These are phyloP conservation scores for Skeletonema tropicum DNA, from an alignment of 108 stramenopile species.

Conservation along the genomic window DNA sequence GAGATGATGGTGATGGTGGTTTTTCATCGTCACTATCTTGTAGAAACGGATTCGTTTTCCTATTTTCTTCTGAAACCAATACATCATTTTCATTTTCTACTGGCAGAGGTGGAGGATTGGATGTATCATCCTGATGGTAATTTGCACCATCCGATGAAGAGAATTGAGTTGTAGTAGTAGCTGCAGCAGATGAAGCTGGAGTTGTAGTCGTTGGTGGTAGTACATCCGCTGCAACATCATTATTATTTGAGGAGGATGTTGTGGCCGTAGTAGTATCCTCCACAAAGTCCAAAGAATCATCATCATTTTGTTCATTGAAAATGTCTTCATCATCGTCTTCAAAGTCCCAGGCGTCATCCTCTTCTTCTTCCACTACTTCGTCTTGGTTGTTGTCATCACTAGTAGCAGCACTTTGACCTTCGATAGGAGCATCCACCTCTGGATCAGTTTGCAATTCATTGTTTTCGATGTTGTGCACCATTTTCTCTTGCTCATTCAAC, in stretches of 20 bases:
- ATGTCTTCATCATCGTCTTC: constrained; percentile 16
- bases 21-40: not conserved
- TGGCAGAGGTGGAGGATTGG: not conserved
- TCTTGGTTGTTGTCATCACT: not conserved
- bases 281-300: too few relatives aligned
- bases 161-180: too few relatives aligned
- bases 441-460: not conserved
- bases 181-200: too few relatives aligned
- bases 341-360: constrained; percentile 1
- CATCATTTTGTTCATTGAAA: not conserved
- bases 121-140: not conserved
- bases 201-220: too few relatives aligned
- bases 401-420: not conserved
- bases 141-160: not conserved
- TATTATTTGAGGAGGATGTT: too few relatives aligned
- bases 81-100: not conserved
- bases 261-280: too few relatives aligned
- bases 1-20: too few relatives aligned
- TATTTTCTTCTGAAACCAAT: not conserved
- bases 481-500: not conserved
- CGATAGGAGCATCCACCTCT: not conserved
- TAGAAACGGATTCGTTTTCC: not conserved
- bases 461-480: constrained; percentile 3
- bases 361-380: too few relatives aligned
- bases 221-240: not conserved